Evolutionary conservation across 495 filamentous ascomycete species (phyloP).

Genomic region (Podospora comata): DNA sequence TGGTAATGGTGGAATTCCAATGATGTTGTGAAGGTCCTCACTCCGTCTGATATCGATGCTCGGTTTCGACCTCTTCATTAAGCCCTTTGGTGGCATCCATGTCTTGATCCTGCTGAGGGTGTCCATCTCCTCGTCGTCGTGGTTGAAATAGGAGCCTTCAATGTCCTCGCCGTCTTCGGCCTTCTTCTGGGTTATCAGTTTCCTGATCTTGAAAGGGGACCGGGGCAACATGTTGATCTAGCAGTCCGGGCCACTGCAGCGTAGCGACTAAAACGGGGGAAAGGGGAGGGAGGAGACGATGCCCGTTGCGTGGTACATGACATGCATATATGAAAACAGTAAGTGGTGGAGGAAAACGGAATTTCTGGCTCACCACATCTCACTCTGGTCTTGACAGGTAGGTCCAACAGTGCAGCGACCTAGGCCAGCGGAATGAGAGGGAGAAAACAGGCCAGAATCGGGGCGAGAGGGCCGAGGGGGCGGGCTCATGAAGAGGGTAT

Average conservation of each 20-base stretch:
- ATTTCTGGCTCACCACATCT: conserved; percentile 15
- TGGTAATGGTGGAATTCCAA: conserved; percentile 41
- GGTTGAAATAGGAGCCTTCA: conserved; percentile 30
- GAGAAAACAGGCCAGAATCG: conserved; percentile 14
- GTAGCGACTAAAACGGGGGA: conserved; percentile 6
- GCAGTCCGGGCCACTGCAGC: conserved; percentile 3
- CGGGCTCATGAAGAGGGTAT: conserved; percentile 14
- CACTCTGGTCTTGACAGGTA: conserved; percentile 6
- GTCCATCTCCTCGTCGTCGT: conserved; percentile 29
- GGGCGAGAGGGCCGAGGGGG: conserved; percentile 12
- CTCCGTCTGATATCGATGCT: conserved; percentile 40
- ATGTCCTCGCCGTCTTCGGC: conserved; percentile 32
- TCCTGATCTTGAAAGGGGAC: conserved; percentile 45
- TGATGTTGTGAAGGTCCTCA: conserved; percentile 42
- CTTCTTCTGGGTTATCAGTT: conserved; percentile 41
- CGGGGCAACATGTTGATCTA: conserved; percentile 41
- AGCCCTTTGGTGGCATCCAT: conserved; percentile 29
- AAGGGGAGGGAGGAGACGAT: conserved; percentile 12
- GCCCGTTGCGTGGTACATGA: conserved; percentile 18
- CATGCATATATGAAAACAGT: conserved; percentile 13
- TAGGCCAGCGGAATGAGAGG: conserved; percentile 9
- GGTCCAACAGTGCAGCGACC: conserved; percentile 12
- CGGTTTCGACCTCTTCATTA: conserved; percentile 34
- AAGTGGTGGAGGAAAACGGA: not conserved
- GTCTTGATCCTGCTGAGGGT: conserved; percentile 30